Percentiles rank a stretch among this genome's conserved stretches.
Evolutionary conservation across 2,329 filamentous ascomycete genomes (phyloP).

Genomic region (Clonostachys chloroleuca): DNA sequence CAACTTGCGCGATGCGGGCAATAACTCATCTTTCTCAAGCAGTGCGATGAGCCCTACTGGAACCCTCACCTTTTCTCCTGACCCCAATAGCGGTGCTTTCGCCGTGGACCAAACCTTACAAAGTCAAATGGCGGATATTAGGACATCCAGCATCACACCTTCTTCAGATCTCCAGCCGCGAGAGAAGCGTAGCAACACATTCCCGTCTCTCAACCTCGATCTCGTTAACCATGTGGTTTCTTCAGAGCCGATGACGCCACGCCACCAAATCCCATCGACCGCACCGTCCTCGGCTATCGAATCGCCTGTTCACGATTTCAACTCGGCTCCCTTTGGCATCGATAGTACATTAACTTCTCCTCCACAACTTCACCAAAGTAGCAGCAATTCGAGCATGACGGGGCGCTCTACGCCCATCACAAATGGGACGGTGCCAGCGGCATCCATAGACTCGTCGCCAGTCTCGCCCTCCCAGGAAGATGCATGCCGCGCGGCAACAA

Average conservation of each 20-base stretch:
- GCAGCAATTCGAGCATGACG: constrained; percentile 25
- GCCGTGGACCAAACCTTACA: constrained; percentile 14
- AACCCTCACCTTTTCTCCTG: constrained; percentile 72
- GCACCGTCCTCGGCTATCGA: constrained; percentile 48
- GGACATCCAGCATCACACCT: not conserved
- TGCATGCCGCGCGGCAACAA: constrained; percentile 74
- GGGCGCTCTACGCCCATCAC: not conserved
- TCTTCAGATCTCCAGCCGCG: constrained; percentile 41
- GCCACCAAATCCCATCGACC: constrained; percentile 39
- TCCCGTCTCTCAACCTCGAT: constrained; percentile 67
- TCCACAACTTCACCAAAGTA: constrained; percentile 22
- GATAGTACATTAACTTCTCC: constrained; percentile 36
- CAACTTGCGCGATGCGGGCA: constrained; percentile 4
- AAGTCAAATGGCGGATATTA: not conserved
- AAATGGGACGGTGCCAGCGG: not conserved
- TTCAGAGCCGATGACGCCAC: constrained; percentile 42
- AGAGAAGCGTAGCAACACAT: constrained; percentile 72
- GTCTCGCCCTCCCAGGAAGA: constrained; percentile 79
- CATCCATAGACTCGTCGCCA: constrained; percentile 49
- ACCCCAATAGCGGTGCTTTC: constrained; percentile 66
- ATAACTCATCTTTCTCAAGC: constrained; percentile 58
- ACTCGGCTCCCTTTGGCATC: constrained; percentile 33
- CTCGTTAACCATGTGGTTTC: constrained; percentile 39
- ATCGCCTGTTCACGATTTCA: constrained; percentile 42
- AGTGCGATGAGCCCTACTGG: constrained; percentile 70